A percentile compares a stretch with the other conserved stretches of the same genome.
phyloP scores from a whole-genome alignment of 2,329 filamentous ascomycete species.

The Sporothrix globosa region DNA sequence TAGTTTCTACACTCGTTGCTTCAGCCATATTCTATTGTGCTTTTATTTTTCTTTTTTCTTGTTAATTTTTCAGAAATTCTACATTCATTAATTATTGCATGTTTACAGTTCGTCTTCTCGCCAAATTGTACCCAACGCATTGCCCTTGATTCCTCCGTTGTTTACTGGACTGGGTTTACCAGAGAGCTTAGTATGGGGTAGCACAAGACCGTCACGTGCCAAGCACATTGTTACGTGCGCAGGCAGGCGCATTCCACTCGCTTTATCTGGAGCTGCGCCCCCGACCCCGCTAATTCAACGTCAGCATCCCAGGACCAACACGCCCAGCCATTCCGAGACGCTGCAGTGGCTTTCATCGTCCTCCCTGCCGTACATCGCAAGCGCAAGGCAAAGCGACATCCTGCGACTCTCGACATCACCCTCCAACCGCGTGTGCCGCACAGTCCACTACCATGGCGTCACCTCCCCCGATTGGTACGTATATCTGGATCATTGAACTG shows the following conservation, averaged over 20 bases:
- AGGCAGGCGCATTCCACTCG: conserved; percentile 30
- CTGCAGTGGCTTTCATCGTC: background rate
- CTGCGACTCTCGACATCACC: conserved; percentile 5
- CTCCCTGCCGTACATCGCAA: background rate
- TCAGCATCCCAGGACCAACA: conserved; percentile 23
- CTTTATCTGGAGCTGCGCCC: conserved; percentile 31
- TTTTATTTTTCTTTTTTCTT: no score
- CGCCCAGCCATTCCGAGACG: conserved; percentile 26
- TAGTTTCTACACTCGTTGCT: background rate
- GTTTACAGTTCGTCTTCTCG: no score
- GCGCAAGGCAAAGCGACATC: background rate
- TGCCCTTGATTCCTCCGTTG: background rate
- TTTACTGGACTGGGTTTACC: background rate
- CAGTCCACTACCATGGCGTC: conserved; percentile 50
- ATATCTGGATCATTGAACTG: conserved; percentile 4
- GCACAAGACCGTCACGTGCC: conserved; percentile 15
- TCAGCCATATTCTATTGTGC: background rate
- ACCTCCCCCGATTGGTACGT: conserved; percentile 59
- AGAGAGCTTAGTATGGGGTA: background rate
- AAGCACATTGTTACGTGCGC: background rate
- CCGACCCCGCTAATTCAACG: conserved; percentile 32
- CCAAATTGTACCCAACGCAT: background rate
- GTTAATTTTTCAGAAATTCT: background rate
- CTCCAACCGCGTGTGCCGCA: background rate
- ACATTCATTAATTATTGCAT: background rate